Percentiles rank a stretch among this genome's conserved stretches.
Evolutionary conservation across 495 filamentous ascomycete species (phyloP).

Genomic region (Clavariopsis aquatica): DNA sequence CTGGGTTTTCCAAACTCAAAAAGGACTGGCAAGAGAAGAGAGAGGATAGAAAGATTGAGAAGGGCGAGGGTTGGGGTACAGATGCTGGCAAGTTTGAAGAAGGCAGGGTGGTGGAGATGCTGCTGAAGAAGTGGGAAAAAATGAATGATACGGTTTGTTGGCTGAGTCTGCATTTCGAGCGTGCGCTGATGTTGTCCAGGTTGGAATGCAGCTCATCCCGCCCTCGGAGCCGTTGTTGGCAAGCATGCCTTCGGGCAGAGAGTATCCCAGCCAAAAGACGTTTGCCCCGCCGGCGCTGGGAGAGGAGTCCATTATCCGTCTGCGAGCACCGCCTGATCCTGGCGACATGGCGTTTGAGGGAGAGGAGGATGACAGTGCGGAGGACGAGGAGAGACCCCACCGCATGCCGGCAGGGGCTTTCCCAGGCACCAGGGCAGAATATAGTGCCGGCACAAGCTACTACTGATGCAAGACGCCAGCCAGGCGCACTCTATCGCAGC

Average conservation of each 20-base stretch:
- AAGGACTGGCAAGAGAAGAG: slow-evolving; percentile 69
- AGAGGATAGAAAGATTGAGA: slow-evolving; percentile 70
- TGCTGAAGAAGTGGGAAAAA: slow-evolving; percentile 87
- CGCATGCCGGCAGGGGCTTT: slow-evolving; percentile 48
- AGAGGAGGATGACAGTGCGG: slow-evolving; percentile 43
- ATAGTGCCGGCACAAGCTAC: slow-evolving; percentile 35
- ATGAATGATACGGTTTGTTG: slow-evolving; percentile 84
- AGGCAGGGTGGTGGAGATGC: slow-evolving; percentile 77
- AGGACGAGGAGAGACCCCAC: slow-evolving; percentile 39
- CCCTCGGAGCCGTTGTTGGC: slow-evolving; percentile 66
- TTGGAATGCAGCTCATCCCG: slow-evolving; percentile 77
- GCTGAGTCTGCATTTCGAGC: not conserved
- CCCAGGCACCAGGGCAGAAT: slow-evolving; percentile 46
- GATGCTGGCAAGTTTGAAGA: slow-evolving; percentile 86
- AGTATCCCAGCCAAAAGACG: slow-evolving; percentile 63
- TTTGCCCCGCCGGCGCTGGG: slow-evolving; percentile 42
- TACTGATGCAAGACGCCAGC: slow-evolving; percentile 19
- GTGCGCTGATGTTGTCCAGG: slow-evolving; percentile 51
- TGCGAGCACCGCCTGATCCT: slow-evolving; percentile 47
- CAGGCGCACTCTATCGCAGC: not conserved
- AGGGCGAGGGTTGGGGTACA: slow-evolving; percentile 68
- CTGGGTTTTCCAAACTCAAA: slow-evolving; percentile 63
- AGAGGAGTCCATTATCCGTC: slow-evolving; percentile 38
- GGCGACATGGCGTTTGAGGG: slow-evolving; percentile 37
- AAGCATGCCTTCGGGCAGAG: slow-evolving; percentile 81